Evolutionary conservation across 805 yeast genomes (phyloP).

Genomic region (Cyberlindnera maritima): DNA sequence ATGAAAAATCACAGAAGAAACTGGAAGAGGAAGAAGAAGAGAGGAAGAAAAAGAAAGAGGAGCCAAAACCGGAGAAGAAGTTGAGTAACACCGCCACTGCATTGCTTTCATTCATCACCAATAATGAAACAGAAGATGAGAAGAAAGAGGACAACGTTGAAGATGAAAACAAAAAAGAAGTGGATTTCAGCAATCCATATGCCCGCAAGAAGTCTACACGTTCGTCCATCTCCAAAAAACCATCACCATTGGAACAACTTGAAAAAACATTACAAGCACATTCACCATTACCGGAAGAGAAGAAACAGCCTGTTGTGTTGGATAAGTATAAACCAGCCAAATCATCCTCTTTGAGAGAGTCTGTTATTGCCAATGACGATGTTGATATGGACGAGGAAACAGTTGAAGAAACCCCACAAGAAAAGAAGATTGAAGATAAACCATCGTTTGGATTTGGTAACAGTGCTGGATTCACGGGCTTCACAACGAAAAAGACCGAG

Average conservation of each 20-base stretch:
- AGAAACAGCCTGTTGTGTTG: not conserved
- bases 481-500: not conserved
- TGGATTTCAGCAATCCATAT: slow-evolving; percentile 41
- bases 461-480: slow-evolving; percentile 1
- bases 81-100: slow-evolving; percentile 49
- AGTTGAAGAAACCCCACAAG: slow-evolving; percentile 3
- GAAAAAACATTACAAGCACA: slow-evolving; percentile 20
- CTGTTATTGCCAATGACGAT: slow-evolving; percentile 24
- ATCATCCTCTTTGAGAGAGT: slow-evolving; percentile 37
- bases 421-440: slow-evolving; percentile 3
- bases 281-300: slow-evolving; percentile 1
- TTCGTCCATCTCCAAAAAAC: slow-evolving; percentile 9
- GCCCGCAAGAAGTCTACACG: slow-evolving; percentile 15
- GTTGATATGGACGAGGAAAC: slow-evolving; percentile 6
- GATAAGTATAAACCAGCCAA: slow-evolving; percentile 35
- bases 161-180: slow-evolving; percentile 8
- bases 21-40: slow-evolving; percentile 2
- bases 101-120: slow-evolving; percentile 42
- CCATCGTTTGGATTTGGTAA: slow-evolving; percentile 2
- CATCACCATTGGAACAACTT: slow-evolving; percentile 21
- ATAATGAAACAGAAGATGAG: slow-evolving; percentile 18
- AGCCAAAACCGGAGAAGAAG: slow-evolving; percentile 24
- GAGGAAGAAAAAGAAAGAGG: slow-evolving; percentile 8
- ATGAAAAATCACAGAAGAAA: slow-evolving; percentile 4
- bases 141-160: slow-evolving; percentile 3